Base-by-base conservation (phyloP, 2,329 filamentous ascomycete genomes). In the Diaporthe sp. region DNA sequence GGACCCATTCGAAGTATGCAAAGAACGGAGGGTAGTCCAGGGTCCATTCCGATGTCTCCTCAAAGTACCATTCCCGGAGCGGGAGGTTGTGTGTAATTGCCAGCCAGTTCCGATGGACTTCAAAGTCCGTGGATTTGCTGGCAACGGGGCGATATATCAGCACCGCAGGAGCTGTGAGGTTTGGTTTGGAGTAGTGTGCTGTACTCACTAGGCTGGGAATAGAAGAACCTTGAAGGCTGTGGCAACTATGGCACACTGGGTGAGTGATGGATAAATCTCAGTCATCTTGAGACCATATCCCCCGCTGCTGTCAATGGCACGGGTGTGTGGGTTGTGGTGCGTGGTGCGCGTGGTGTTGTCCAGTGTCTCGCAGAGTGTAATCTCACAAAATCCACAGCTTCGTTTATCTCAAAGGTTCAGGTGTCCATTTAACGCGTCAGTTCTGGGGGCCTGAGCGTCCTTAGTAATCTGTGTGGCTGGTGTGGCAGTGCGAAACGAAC, bases 21-120 rank as follows among this genome's bases (percentile, higher is more conserved):
- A 99, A 99, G 86, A 98, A 98, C 10, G 97, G 97, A 44, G 97
- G 97, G 83, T 99, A 99, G 86, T 99, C 97, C 82, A 99, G 93
- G 0, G 97, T 99, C 97, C 97, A 99, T 95, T 98, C 95, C 76
- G 97, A 99, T 2, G 96, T 98, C 86, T 96, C 94, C 88, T 99
- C 97, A 82, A 93, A 96, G 86, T 99, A 99, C 97, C 97, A 99
- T 79, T 97, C 89, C 84, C 94, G 92, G 70, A 96, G 86, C 4
- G 96, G 94, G 28, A 98, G 89, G 77, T 94, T 98, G 85, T 98
- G 90, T 6, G 97, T 98, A 80, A 98, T 95, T 78, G 97, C 97
- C 55, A 99, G 92, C 97, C 97, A 99, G 87, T 99, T 99, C 79
- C 97, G 93, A 86, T 99, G 97, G 73, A 99, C 97, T 85, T 99